Conservation (phyloP, 257 asterid genomes). For the Capsicum rhomboideum region DNA sequence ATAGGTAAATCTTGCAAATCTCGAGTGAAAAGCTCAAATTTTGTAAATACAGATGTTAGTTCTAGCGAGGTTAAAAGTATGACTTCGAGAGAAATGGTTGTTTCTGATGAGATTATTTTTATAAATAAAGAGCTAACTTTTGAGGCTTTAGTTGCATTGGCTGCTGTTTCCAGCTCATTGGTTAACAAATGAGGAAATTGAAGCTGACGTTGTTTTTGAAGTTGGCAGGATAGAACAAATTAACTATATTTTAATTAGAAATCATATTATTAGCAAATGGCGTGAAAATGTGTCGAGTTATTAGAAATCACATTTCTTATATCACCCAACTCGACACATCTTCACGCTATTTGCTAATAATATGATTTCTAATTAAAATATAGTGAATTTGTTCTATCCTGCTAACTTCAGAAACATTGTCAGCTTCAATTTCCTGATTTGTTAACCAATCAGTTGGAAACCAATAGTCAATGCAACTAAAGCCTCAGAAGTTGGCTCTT, state of each 20-base stretch:
- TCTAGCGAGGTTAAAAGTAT: neutral
- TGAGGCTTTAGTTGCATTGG: conserved; percentile 61
- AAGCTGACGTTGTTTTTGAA: conserved; percentile 59
- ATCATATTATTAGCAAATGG: conserved; percentile 73
- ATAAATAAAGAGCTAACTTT: conserved; percentile 69
- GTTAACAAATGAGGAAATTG: conserved; percentile 73
- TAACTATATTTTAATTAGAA: conserved; percentile 69
- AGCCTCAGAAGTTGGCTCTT: too few species aligned
- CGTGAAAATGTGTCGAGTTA: conserved; percentile 66
- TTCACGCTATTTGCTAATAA: conserved; percentile 73
- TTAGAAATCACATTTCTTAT: conserved; percentile 41
- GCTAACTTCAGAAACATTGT: too few species aligned
- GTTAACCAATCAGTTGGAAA: conserved; percentile 82
- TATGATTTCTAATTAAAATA: conserved; percentile 64
- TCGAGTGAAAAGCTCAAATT: conserved; percentile 11
- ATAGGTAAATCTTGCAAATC: neutral
- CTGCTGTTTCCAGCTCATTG: conserved; percentile 67
- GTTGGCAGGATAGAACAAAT: conserved; percentile 90
- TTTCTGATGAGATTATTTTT: conserved; percentile 74
- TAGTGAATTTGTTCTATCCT: too few species aligned
- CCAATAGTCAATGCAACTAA: conserved; percentile 66
- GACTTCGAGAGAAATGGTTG: conserved; percentile 12
- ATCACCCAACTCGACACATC: conserved; percentile 63
- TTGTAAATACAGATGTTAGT: neutral
- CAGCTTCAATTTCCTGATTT: conserved; percentile 60